Percentiles rank a stretch among this genome's conserved stretches.
Evolutionary conservation across 1,284 basidiomycete genomes (phyloP).

Genomic region (Sparassis latifolia): DNA sequence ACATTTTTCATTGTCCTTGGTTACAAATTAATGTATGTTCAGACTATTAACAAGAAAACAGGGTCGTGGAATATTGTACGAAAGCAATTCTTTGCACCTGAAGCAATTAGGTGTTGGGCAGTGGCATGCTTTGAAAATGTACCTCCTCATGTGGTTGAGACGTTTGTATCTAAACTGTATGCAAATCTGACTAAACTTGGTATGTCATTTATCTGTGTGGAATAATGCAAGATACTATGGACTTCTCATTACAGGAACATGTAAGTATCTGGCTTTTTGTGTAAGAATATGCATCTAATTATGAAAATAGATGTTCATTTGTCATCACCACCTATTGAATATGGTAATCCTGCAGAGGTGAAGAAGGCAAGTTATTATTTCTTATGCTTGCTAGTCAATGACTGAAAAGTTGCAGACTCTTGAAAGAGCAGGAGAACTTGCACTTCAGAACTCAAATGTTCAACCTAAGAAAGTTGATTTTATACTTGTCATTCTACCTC

Average conservation of each 20-base stretch:
- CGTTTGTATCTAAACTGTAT: constrained; percentile 19
- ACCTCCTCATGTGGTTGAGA: background rate
- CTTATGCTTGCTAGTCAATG: background rate
- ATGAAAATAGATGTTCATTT: background rate
- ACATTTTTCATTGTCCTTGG: background rate
- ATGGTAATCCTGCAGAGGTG: background rate
- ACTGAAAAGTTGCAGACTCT: background rate
- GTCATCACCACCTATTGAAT: background rate
- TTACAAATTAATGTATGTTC: constrained; percentile 3
- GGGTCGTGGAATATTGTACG: constrained; percentile 31
- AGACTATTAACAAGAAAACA: constrained; percentile 4
- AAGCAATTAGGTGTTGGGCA: constrained; percentile 16
- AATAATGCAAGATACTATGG: background rate
- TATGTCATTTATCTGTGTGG: constrained; percentile 10
- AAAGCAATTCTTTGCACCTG: constrained; percentile 15
- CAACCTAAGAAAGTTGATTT: constrained; percentile 22
- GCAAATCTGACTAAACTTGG: constrained; percentile 27
- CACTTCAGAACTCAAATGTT: background rate
- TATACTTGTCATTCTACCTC: constrained; percentile 21
- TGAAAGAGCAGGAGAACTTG: background rate
- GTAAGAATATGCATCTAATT: background rate
- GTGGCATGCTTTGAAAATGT: constrained; percentile 22
- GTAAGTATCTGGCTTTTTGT: constrained; percentile 1
- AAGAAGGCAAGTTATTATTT: background rate
- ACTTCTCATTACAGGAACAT: constrained; percentile 4